Conservation (phyloP, 2,329 filamentous ascomycete species). For the Lachnellula cervina region DNA sequence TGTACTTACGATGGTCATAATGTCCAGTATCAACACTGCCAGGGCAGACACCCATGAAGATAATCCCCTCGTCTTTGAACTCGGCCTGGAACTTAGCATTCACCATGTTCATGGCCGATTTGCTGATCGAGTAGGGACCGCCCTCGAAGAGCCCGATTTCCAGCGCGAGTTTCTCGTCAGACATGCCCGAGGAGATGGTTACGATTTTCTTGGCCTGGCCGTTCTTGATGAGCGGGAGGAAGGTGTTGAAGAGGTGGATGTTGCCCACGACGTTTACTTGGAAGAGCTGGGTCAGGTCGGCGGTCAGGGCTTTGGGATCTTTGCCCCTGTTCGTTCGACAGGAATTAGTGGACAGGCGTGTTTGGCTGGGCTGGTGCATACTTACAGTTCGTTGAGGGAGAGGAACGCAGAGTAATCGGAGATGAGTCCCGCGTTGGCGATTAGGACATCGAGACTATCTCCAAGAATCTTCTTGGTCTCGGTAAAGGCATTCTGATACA, state of each 20-base stretch:
- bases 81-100: background rate
- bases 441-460: background rate
- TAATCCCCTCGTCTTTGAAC: background rate
- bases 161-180: background rate
- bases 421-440: background rate
- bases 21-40: background rate
- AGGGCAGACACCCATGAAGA: background rate
- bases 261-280: background rate
- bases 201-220: background rate
- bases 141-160: background rate
- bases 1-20: background rate
- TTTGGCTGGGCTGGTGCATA: background rate
- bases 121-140: background rate
- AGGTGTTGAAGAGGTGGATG: background rate
- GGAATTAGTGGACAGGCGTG: background rate
- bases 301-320: background rate
- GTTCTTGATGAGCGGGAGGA: background rate
- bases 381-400: background rate
- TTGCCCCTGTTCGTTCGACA: background rate
- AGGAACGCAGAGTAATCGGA: background rate
- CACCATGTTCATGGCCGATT: background rate
- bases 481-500: background rate
- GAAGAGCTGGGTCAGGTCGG: background rate
- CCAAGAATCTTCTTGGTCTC: background rate
- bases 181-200: background rate